Conservation (phyloP, 140 eudicot species). For the Bidens hawaiensis region DNA sequence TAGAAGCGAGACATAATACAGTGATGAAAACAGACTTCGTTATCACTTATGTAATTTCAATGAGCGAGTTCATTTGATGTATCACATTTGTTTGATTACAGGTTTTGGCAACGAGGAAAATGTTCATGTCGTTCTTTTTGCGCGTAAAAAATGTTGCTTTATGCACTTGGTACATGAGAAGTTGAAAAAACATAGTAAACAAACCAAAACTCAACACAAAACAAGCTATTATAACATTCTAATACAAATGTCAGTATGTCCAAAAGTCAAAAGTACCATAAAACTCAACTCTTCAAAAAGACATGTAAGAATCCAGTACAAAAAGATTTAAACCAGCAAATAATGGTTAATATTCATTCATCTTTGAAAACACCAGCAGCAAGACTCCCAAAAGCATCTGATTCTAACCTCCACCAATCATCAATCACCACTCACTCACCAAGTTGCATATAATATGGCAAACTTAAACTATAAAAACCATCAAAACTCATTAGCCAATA, state of each 20-base stretch:
- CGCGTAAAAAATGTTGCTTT: too few relatives aligned
- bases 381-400: conserved; percentile 11
- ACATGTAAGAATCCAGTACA: conserved; percentile 2
- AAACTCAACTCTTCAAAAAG: not conserved
- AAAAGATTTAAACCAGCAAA: conserved; percentile 21
- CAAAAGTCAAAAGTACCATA: conserved; percentile 1
- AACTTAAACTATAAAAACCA: conserved; percentile 17
- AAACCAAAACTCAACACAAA: conserved; percentile 10
- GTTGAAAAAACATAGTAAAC: not conserved
- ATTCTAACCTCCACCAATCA: conserved; percentile 10
- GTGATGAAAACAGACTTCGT: too few relatives aligned
- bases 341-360: conserved; percentile 14
- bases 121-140: too few relatives aligned
- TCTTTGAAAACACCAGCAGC: not conserved
- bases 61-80: too few relatives aligned
- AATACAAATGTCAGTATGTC: conserved; percentile 3
- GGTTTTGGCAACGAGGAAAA: too few relatives aligned
- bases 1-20: too few relatives aligned
- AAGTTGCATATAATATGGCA: conserved; percentile 2
- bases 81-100: too few relatives aligned
- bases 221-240: conserved; percentile 7
- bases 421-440: conserved; percentile 25
- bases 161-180: not conserved
- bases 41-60: too few relatives aligned
- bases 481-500: conserved; percentile 12